phyloP scores from a whole-genome alignment of 805 yeast genomes.

The Candida insectalens region DNA sequence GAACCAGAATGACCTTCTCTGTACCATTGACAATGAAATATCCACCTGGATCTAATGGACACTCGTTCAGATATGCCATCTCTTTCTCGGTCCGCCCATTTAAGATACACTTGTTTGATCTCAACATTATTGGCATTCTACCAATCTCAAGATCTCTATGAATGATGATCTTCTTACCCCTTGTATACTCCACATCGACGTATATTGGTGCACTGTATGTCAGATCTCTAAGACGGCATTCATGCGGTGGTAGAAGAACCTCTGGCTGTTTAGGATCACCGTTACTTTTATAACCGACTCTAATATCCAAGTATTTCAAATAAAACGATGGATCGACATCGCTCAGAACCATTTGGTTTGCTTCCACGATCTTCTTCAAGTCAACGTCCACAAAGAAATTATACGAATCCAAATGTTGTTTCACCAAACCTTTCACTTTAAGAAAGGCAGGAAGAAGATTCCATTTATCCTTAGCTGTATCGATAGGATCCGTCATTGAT shows the following conservation, averaged over 20 bases:
- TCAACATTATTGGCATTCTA: slow-evolving; percentile 96
- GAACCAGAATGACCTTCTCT: slow-evolving; percentile 92
- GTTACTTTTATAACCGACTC: slow-evolving; percentile 78
- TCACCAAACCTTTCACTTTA: slow-evolving; percentile 91
- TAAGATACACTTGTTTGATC: slow-evolving; percentile 85
- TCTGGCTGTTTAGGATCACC: slow-evolving; percentile 38
- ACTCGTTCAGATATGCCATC: slow-evolving; percentile 87
- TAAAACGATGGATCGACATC: slow-evolving; percentile 98
- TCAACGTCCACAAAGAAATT: slow-evolving; percentile 93
- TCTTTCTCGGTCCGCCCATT: slow-evolving; percentile 66
- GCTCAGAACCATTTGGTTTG: slow-evolving; percentile 79
- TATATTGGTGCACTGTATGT: slow-evolving; percentile 92
- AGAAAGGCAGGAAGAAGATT: slow-evolving; percentile 90
- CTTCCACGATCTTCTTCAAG: slow-evolving; percentile 82
- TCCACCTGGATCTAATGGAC: slow-evolving; percentile 98
- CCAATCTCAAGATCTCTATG: slow-evolving; percentile 91
- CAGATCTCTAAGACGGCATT: slow-evolving; percentile 87
- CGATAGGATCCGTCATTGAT: slow-evolving; percentile 73
- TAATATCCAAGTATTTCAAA: slow-evolving; percentile 82
- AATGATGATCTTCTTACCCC: slow-evolving; percentile 87
- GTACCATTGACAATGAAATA: slow-evolving; percentile 97
- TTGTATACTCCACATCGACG: slow-evolving; percentile 94
- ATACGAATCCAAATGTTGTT: slow-evolving; percentile 97
- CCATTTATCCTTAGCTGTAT: slow-evolving; percentile 95
- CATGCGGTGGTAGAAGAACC: slow-evolving; percentile 78